A percentile compares a stretch with the other conserved stretches of the same genome.
Conservation (phyloP, 1,139 yeast genomes). For the Yamadazyma buinensis region DNA sequence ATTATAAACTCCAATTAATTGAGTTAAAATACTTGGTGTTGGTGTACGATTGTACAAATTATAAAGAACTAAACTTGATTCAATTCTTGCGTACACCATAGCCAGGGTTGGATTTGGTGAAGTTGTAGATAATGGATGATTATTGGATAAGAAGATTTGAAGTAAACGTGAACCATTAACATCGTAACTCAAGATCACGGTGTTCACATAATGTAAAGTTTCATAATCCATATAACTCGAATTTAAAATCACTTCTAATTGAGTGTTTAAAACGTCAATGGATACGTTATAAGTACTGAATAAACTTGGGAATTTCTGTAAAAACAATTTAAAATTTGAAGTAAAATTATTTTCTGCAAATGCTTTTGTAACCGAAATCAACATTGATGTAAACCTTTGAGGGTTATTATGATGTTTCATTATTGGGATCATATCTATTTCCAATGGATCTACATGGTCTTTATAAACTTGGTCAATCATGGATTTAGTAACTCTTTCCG, state of each 20-base stretch:
- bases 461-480: slow-evolving; percentile 4
- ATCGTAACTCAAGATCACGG: slow-evolving; percentile 27
- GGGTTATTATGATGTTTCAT: background rate
- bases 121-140: too few species aligned
- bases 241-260: slow-evolving; percentile 59
- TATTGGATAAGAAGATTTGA: slow-evolving; percentile 61
- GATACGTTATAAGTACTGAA: slow-evolving; percentile 38
- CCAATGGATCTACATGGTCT: slow-evolving; percentile 4
- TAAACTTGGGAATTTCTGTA: slow-evolving; percentile 15
- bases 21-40: slow-evolving; percentile 48
- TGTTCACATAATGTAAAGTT: slow-evolving; percentile 39
- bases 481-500: background rate
- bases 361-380: slow-evolving; percentile 58
- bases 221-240: slow-evolving; percentile 43
- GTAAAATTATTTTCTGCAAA: slow-evolving; percentile 49
- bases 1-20: slow-evolving; percentile 47
- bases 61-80: slow-evolving; percentile 41
- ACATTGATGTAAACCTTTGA: slow-evolving; percentile 47
- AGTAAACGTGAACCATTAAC: slow-evolving; percentile 51
- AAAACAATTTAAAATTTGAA: slow-evolving; percentile 25
- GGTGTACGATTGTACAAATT: slow-evolving; percentile 37
- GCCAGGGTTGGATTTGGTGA: slow-evolving; percentile 4
- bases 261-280: slow-evolving; percentile 52
- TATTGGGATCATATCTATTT: slow-evolving; percentile 1
- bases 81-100: slow-evolving; percentile 32